Evolutionary conservation across 169 alveolate genomes (phyloP).

Genomic region (Cryptosporidium ubiquitum): DNA sequence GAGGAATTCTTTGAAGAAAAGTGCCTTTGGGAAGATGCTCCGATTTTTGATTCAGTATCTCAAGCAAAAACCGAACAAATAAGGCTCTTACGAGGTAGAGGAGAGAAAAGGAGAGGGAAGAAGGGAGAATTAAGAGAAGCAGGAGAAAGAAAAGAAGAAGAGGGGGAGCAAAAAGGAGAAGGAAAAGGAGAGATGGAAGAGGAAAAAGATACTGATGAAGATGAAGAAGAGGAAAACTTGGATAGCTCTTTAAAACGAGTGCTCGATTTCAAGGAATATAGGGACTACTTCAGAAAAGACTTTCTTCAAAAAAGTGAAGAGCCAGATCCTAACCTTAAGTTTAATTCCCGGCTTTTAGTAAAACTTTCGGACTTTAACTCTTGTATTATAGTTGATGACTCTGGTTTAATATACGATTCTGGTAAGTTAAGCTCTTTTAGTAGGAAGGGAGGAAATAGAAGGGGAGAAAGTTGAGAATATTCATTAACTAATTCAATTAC

Average conservation of each 20-base stretch:
- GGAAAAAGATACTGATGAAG: too few relatives aligned
- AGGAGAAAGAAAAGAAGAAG: too few relatives aligned
- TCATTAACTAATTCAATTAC: background rate
- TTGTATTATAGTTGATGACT: conserved; percentile 5
- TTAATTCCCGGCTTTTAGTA: background rate
- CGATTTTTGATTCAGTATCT: conserved; percentile 17
- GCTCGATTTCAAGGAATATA: background rate
- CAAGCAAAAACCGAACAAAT: conserved; percentile 21
- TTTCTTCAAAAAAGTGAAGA: background rate
- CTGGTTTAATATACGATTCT: conserved; percentile 22
- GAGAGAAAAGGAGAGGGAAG: background rate
- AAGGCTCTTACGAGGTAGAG: background rate
- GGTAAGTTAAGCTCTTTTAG: conserved; percentile 15
- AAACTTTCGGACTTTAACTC: conserved; percentile 63
- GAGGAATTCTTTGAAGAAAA: conserved; percentile 38
- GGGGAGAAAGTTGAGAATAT: background rate
- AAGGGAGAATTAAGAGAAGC: too few relatives aligned
- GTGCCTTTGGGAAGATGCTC: conserved; percentile 49
- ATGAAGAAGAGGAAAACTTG: background rate
- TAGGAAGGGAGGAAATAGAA: background rate
- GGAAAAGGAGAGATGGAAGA: background rate
- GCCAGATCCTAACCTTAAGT: background rate
- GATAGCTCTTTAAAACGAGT: background rate
- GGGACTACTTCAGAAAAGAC: conserved; percentile 2
- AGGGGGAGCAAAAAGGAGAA: too few relatives aligned